A percentile compares a stretch with the other conserved stretches of the same genome.
Evolutionary conservation across 495 filamentous ascomycete species (phyloP).

Genomic region (Tuber umbilicatum): DNA sequence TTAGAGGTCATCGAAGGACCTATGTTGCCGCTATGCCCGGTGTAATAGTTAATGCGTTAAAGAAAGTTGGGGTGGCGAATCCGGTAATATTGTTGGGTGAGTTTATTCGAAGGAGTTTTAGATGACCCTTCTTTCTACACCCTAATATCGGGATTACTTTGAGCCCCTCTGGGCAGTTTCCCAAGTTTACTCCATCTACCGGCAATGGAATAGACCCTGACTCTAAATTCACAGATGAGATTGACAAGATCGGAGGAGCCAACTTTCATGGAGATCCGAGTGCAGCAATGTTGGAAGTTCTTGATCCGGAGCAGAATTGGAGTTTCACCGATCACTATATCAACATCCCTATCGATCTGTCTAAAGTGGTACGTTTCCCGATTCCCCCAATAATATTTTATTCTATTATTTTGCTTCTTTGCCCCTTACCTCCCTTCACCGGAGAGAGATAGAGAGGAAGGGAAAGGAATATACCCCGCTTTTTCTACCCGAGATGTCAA

Average conservation of each 20-base stretch:
- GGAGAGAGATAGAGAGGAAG: not conserved
- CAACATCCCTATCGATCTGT: constrained; percentile 90
- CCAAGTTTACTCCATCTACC: not conserved
- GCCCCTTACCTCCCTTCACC: not conserved
- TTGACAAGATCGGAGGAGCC: constrained; percentile 90
- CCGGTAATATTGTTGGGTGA: constrained; percentile 77
- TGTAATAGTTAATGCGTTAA: constrained; percentile 84
- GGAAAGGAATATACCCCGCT: constrained; percentile 19
- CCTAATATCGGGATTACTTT: not conserved
- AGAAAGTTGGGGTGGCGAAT: constrained; percentile 93
- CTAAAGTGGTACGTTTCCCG: constrained; percentile 58
- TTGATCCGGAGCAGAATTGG: constrained; percentile 97
- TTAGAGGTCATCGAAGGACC: constrained; percentile 88
- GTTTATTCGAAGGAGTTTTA: constrained; percentile 15
- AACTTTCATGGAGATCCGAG: constrained; percentile 96
- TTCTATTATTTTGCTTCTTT: constrained; percentile 13
- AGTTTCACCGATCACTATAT: constrained; percentile 95
- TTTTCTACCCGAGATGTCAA: constrained; percentile 32
- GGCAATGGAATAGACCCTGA: not conserved
- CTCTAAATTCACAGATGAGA: constrained; percentile 59
- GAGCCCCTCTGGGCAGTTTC: not conserved
- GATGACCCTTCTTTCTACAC: constrained; percentile 6
- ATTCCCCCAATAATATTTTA: constrained; percentile 22
- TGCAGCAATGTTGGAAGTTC: constrained; percentile 97
- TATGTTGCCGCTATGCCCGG: constrained; percentile 99